Base-by-base conservation (phyloP, 1,139 yeast genomes). In the Candida sanyaensis region DNA sequence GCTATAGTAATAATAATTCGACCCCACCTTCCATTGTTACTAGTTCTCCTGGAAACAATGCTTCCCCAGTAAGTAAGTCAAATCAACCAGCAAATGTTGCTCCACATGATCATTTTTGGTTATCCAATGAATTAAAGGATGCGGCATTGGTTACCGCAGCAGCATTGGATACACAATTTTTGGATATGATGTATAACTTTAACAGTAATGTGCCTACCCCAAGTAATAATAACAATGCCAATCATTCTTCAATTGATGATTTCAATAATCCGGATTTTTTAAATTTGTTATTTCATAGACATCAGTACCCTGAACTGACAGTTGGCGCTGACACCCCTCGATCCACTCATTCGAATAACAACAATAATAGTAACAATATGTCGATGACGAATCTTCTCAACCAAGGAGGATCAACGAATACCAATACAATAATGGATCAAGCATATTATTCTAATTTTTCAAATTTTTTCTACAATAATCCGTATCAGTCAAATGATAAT, bases 121-220 rank as follows among this genome's bases (percentile, higher is more conserved):
- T 86, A 24, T 83, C 91, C 8, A 83, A 78, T 49, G 92, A 86
- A 59, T 70, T 86, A 42, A 65, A 86, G 49, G 89, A 84, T 55
- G 91, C 86, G 57, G 91, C 90, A 0, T 64, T 86, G 31, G 68
- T 86, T 49, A 84, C 91, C 0, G 90, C 90, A 0, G 87, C 89
- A 7, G 90, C 90, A 0, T 70, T 84, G 43, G 85, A 81, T 52
- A 73, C 82, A 0, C 83, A 80, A 49, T 78, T 80, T 49, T 65
- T 82, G 13, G 87, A 83, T 48, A 70, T 81, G 57, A 74, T 80
- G 68, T 74, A 73, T 49, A 50, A 50, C 40, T 47, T 44, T 45
- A 38, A 53, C 40, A 36, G 49, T 46, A 43, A 29, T 38, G 38
- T 45, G 13, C 40, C 46, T 43, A 23, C 44, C 6, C 41, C 51